Evolutionary conservation across 805 yeast genomes (phyloP), one percentile per base, ranked within the genome.

Genomic region (Candida ascalaphidarum): DNA sequence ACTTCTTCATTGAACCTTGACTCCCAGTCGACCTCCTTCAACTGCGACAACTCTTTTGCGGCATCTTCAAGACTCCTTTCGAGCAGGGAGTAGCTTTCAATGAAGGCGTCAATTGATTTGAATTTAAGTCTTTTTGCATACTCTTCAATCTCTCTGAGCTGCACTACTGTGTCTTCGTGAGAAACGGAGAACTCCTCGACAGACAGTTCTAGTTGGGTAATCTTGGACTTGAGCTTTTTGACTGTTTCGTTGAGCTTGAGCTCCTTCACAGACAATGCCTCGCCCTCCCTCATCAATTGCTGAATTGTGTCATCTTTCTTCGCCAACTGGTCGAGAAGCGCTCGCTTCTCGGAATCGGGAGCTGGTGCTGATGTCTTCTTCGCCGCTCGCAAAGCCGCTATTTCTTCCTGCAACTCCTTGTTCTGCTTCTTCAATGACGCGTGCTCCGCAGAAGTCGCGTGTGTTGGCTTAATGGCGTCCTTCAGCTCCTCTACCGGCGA

Each of bases 211-310:
- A 58, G 47, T 15, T 50, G 49, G 7, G 29, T 29, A 35, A 57
- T 59, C 5, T 39, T 31, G 3, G 41, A 22, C 31, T 74, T 72
- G 32, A 86, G 52, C 37, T 67, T 65, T 36, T 81, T 81, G 27
- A 88, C 73, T 0, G 77, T 62, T 22, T 75, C 82, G 39, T 71
- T 75, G 29, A 76, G 65, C 39, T 71, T 73, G 16, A 84, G 63
- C 42, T 89, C 96, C 35, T 73, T 76, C 33, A 68, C 66, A 0
- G 92, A 74, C 21, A 85, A 53, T 14, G 68, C 72, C 36, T 80
- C 77, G 4, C 95, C 95, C 51, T 86, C 95, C 30, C 70, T 74
- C 45, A 81, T 46, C 17, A 88, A 55, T 32, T 78, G 76, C 11
- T 71, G 68, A 15, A 88, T 74, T 17, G 74, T 70, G 9, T 61